These are phyloP conservation scores for Ballota nigra DNA, from an alignment of 257 asterid genomes.

Conservation along the genomic window DNA sequence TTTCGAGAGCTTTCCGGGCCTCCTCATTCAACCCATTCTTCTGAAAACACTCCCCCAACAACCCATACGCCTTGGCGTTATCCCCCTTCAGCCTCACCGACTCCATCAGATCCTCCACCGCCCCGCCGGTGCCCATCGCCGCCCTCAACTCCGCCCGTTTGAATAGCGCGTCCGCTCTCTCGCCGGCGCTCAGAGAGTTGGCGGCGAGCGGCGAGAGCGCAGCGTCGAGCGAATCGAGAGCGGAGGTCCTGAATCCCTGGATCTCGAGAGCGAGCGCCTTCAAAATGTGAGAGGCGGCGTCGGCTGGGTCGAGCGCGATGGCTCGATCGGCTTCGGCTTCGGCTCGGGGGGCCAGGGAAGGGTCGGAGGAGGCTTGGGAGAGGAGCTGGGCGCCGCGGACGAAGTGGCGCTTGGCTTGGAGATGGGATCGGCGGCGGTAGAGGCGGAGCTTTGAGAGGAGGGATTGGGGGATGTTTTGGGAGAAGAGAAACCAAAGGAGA, in stretches of 20 bases:
- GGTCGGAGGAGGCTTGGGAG: slow-evolving; percentile 38
- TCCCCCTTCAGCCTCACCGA: slow-evolving; percentile 47
- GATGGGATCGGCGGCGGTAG: slow-evolving; percentile 34
- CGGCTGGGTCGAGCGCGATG: slow-evolving; percentile 50
- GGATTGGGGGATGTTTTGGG: slow-evolving; percentile 50
- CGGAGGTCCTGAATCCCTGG: slow-evolving; percentile 62
- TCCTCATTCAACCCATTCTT: neutral
- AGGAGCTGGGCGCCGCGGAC: slow-evolving; percentile 70
- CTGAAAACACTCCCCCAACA: neutral
- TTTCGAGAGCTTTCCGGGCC: neutral
- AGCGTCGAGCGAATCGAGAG: slow-evolving; percentile 58
- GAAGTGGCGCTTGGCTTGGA: slow-evolving; percentile 71
- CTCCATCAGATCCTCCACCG: slow-evolving; percentile 54
- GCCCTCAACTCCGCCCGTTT: slow-evolving; percentile 66
- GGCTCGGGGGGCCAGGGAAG: slow-evolving; percentile 43
- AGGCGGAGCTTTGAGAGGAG: slow-evolving; percentile 53
- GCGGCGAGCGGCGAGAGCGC: slow-evolving; percentile 58
- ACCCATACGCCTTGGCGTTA: slow-evolving; percentile 24
- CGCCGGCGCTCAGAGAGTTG: slow-evolving; percentile 45
- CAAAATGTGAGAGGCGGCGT: slow-evolving; percentile 67
- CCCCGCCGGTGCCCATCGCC: slow-evolving; percentile 42
- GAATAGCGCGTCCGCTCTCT: slow-evolving; percentile 60
- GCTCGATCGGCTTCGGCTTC: slow-evolving; percentile 60
- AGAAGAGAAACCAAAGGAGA: slow-evolving; percentile 42
- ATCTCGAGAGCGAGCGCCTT: slow-evolving; percentile 66